Evolutionary conservation across 352 stramenopile genomes (phyloP), one percentile per base, ranked within the genome.

Genomic region (Pythium brassicae): DNA sequence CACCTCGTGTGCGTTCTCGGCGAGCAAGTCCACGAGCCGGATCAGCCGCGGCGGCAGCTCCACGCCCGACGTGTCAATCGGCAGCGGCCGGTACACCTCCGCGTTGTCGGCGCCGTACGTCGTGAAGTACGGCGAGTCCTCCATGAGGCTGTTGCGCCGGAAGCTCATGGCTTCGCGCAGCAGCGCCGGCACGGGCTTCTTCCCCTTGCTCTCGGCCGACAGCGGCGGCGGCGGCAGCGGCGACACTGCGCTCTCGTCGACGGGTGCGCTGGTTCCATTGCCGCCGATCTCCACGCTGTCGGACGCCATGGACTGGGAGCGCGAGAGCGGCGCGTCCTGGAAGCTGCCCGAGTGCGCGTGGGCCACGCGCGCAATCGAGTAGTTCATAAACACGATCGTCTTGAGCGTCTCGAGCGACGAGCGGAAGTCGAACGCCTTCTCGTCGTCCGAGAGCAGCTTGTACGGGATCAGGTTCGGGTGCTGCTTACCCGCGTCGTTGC

Each of bases 321-420:
- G 77, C 25, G 74, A 86, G 32, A 92, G 53, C n/a, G 72, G 63
- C 19, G 32, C 32, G 32, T 86, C 75, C 46, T 83, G 69, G 54
- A 87, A 89, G 12, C 78, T 89, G 49, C 76, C 77, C 20, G 79
- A 68, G 44, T 78, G 68, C 34, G 77, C 64, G 39, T 76, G 66
- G 37, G 52, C 79, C 14, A 66, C 46, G 19, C 83, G 78, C 27
- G 74, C 71, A 51, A 95, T 89, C 22, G 76, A 67, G 68, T 92
- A 93, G 63, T 95, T 92, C 83, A 95, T 92, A 27, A 90, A 89
- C 37, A 93, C 50, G 48, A 95, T 95, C 27, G 83, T 90, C 65
- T 92, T 92, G 66, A 95, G 83, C 26, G 83, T 94, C 59, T 94
- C 83, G 49, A 94, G 74, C n/a, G 83, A 92, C 53, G 85, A 92